These are phyloP conservation scores for Eucalyptus polyanthemos DNA, from an alignment of 345 rosid genomes.

Conservation along the genomic window DNA sequence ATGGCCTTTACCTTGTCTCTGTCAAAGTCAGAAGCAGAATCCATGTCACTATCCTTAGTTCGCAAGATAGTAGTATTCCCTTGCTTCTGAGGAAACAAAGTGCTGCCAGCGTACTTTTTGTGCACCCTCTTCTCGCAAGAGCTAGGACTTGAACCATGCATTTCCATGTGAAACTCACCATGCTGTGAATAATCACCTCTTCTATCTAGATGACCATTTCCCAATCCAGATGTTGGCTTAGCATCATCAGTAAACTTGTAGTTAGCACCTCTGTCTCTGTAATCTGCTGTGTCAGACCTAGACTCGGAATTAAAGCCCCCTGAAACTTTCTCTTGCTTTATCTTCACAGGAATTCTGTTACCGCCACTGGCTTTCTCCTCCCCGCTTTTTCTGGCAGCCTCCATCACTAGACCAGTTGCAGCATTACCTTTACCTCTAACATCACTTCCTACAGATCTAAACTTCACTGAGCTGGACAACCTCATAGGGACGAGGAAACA, in stretches of 20 bases:
- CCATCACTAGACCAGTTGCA: constrained; percentile 8
- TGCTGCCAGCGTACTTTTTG: neutral
- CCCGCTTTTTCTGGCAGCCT: constrained; percentile 4
- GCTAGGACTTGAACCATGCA: neutral
- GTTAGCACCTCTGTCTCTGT: neutral
- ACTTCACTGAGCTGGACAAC: constrained; percentile 8
- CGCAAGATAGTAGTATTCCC: neutral
- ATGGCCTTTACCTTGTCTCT: constrained; percentile 2
- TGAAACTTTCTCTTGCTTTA: constrained; percentile 5
- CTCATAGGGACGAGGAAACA: constrained; percentile 34
- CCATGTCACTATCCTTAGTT: constrained; percentile 3
- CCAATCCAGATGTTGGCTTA: neutral
- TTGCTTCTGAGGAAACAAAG: neutral
- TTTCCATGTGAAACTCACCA: neutral
- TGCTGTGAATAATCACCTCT: neutral
- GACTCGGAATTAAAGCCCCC: neutral
- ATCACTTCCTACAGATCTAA: constrained; percentile 3
- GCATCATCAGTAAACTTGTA: neutral
- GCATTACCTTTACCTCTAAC: constrained; percentile 9
- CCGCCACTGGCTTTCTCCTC: constrained; percentile 12
- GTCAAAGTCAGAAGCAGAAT: neutral
- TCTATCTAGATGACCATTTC: neutral
- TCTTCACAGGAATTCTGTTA: neutral
- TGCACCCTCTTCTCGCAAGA: neutral
- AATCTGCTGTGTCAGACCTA: neutral